phyloP scores from a whole-genome alignment of 192 early-diverging fungal genomes.

The Podila epicladia region DNA sequence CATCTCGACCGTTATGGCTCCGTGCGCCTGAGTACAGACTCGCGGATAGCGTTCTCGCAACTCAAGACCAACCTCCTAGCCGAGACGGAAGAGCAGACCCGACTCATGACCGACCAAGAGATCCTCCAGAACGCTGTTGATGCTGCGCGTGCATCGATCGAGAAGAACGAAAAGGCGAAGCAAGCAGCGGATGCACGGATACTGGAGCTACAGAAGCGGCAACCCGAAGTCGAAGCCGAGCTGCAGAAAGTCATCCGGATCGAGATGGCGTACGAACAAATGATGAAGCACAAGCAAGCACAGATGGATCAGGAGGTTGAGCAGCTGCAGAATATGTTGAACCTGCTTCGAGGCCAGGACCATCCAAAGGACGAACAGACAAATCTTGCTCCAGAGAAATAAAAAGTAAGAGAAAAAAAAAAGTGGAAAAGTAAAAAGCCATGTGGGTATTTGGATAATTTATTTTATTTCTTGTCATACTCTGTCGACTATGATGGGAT shows the following conservation, averaged over 20 bases:
- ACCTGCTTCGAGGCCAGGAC: conserved; percentile 5
- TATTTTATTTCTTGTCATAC: background rate
- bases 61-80: conserved; percentile 23
- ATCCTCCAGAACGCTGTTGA: conserved; percentile 12
- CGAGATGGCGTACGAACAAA: conserved; percentile 14
- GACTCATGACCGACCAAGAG: conserved; percentile 24
- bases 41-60: conserved; percentile 30
- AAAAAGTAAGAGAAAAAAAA: background rate
- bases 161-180: conserved; percentile 1
- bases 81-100: conserved; percentile 34
- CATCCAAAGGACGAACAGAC: background rate
- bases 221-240: conserved; percentile 14
- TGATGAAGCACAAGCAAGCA: conserved; percentile 15
- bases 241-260: conserved; percentile 4
- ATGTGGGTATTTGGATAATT: background rate
- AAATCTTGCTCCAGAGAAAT: background rate
- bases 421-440: background rate
- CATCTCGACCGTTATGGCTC: background rate
- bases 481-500: background rate
- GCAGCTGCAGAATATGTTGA: conserved; percentile 13
- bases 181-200: conserved; percentile 10
- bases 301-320: conserved; percentile 22
- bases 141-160: background rate
- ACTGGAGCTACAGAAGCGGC: background rate
- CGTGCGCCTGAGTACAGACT: conserved; percentile 36